Evolutionary conservation across 2,329 filamentous ascomycete species (phyloP), one percentile per base, ranked within the genome.

Genomic region (Pezicula neosporulosa): DNA sequence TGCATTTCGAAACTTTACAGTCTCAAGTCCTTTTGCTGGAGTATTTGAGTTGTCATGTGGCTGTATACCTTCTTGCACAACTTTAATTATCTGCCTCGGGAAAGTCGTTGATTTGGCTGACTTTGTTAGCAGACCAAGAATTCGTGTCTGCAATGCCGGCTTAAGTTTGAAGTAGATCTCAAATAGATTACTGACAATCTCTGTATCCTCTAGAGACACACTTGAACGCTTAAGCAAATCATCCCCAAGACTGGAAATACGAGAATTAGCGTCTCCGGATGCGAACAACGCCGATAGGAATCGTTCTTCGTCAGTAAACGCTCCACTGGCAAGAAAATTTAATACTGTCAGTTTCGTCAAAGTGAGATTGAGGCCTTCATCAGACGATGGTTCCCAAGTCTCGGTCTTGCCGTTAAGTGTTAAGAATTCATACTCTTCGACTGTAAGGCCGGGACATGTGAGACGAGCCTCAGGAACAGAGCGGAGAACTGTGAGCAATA

Each of bases 251-350:
- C 87, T 83, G 10, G 89, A 85, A 36, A 97, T 85, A 8, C 87
- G 82, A 35, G 86, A 90, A 58, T 97, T 94, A 1, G 85, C 74
- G 68, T 92, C 92, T 0, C 90, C 86, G 24, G 90, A 86, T 5
- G 92, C 91, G 65, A 89, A 91, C 1, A 97, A 71, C 1, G 90
- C 87, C 0, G 93, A 87, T 12, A 97, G 68, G 60, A 97, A 90
- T 30, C 91, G 85, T 64, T 97, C 89, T 1, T 83, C 72, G 55
- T 97, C 90, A 0, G 75, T 85, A 68, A 99, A 97, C 6, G 92
- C 85, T 4, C 90, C 91, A 63, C 90, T 96, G 3, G 88, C 84
- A 18, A 99, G 73, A 49, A 97, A 84, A 19, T 77, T 82, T 5
- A 87, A 77, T 5, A 83, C 82, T 44, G 84, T 81, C 4, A 83